A percentile compares a stretch with the other conserved stretches of the same genome.
phyloP scores from a whole-genome alignment of 1,284 basidiomycete species.

The Ustilago esculenta region DNA sequence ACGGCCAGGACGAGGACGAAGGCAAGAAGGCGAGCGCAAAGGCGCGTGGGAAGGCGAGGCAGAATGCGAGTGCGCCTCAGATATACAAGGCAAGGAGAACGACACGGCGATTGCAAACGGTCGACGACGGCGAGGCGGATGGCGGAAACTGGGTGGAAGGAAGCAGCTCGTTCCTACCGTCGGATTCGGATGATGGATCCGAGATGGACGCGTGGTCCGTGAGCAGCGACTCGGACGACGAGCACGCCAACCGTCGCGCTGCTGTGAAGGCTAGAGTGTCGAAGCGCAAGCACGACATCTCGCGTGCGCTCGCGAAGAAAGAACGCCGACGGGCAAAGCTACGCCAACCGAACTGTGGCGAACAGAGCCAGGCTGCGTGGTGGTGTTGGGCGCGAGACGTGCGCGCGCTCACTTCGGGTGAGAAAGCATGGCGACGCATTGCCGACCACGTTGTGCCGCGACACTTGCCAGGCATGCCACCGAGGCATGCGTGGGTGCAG shows the following conservation, averaged over 20 bases:
- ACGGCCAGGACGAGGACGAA: constrained; percentile 3
- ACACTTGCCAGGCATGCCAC: constrained; percentile 53
- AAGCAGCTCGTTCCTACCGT: constrained; percentile 37
- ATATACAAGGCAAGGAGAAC: constrained; percentile 4
- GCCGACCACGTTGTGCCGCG: constrained; percentile 52
- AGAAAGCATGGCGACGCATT: constrained; percentile 44
- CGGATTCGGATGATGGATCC: constrained; percentile 45
- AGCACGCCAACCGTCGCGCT: constrained; percentile 25
- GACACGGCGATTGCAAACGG: neutral
- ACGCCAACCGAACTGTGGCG: constrained; percentile 3
- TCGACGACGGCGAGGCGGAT: neutral
- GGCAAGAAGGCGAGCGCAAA: constrained; percentile 1
- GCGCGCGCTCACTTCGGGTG: constrained; percentile 34
- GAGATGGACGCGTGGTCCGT: constrained; percentile 42
- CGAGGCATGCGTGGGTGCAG: constrained; percentile 55
- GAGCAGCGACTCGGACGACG: constrained; percentile 36
- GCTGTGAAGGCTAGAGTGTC: constrained; percentile 31
- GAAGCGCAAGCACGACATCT: constrained; percentile 27
- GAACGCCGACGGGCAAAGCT: constrained; percentile 24
- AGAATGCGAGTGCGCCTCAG: constrained; percentile 8
- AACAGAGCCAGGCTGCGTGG: neutral
- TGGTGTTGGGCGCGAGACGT: constrained; percentile 21
- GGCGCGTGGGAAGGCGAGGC: constrained; percentile 15
- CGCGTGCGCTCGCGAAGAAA: constrained; percentile 13
- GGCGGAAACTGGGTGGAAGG: constrained; percentile 19